These are phyloP conservation scores for Erysimum cheiri DNA, from an alignment of 441 rosid genomes.

Conservation along the genomic window DNA sequence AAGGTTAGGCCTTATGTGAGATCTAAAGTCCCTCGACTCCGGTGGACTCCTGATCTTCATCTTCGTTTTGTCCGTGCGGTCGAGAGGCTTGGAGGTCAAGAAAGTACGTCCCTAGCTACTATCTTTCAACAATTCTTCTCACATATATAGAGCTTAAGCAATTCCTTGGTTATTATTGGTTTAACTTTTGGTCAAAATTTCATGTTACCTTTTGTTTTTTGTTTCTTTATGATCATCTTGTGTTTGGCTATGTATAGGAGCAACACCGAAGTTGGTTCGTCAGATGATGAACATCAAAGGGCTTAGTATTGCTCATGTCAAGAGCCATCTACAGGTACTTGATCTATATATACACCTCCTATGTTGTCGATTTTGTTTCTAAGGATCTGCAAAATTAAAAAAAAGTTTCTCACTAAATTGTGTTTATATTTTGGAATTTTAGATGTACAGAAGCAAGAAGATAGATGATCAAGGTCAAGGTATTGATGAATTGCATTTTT, in stretches of 20 bases:
- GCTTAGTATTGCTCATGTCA: constrained; percentile 92
- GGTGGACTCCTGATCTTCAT: constrained; percentile 96
- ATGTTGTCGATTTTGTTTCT: background rate
- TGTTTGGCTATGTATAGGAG: constrained; percentile 54
- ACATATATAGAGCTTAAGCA: background rate
- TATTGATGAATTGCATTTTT: constrained; percentile 30
- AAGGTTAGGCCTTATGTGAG: constrained; percentile 80
- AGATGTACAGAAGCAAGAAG: constrained; percentile 96
- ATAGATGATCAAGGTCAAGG: constrained; percentile 74
- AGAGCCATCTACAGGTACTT: constrained; percentile 88
- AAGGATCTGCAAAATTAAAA: constrained; percentile 13
- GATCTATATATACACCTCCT: constrained; percentile 4
- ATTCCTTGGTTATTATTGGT: background rate
- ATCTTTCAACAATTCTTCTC: constrained; percentile 7
- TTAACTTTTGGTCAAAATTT: constrained; percentile 15
- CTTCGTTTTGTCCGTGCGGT: constrained; percentile 77
- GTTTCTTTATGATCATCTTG: background rate
- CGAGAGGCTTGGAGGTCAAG: constrained; percentile 90
- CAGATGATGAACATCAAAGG: constrained; percentile 89
- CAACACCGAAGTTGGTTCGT: constrained; percentile 89
- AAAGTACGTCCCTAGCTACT: constrained; percentile 53
- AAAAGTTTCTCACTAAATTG: constrained; percentile 14
- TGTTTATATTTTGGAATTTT: background rate
- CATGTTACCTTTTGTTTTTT: background rate
- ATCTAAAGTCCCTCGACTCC: constrained; percentile 89